phyloP scores from a whole-genome alignment of 1,284 basidiomycete species.

The Cryptococcus sp. region DNA sequence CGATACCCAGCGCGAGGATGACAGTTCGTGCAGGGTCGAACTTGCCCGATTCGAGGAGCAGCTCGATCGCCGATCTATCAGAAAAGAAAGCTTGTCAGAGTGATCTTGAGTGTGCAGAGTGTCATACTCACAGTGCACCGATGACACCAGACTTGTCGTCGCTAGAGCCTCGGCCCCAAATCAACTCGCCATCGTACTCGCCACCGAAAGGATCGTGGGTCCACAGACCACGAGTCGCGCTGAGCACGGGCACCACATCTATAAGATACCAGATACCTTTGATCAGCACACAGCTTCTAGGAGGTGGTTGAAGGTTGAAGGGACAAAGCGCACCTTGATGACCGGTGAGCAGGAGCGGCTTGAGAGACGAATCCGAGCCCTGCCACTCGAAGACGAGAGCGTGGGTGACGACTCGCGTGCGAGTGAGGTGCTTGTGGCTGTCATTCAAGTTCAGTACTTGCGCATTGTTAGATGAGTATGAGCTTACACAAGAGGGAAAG shows the following conservation, averaged over 20 bases:
- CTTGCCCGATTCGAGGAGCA: constrained; percentile 57
- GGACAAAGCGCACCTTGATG: constrained; percentile 62
- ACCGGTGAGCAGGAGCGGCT: constrained; percentile 66
- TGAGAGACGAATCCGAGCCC: constrained; percentile 61
- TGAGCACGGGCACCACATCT: constrained; percentile 65
- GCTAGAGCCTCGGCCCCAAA: constrained; percentile 65
- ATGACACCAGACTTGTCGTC: constrained; percentile 68
- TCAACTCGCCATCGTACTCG: constrained; percentile 61
- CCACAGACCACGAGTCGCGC: constrained; percentile 61
- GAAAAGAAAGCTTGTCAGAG: constrained; percentile 2
- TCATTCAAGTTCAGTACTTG: neutral
- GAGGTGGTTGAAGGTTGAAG: neutral
- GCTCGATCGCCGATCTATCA: constrained; percentile 60
- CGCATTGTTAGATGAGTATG: neutral
- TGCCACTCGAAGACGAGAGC: constrained; percentile 67
- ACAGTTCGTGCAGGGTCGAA: constrained; percentile 62
- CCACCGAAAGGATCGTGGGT: constrained; percentile 66
- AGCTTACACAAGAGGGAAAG: constrained; percentile 50
- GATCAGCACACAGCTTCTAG: neutral
- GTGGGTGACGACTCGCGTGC: constrained; percentile 65
- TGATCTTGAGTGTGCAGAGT: neutral
- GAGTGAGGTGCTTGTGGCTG: constrained; percentile 60
- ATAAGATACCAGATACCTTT: constrained; percentile 16
- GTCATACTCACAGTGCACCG: constrained; percentile 56
- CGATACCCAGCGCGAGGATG: constrained; percentile 68